A percentile compares a stretch with the other conserved stretches of the same genome.
These are phyloP conservation scores for Silene coronaria DNA, from an alignment of 179 eudicot genomes.

Conservation along the genomic window DNA sequence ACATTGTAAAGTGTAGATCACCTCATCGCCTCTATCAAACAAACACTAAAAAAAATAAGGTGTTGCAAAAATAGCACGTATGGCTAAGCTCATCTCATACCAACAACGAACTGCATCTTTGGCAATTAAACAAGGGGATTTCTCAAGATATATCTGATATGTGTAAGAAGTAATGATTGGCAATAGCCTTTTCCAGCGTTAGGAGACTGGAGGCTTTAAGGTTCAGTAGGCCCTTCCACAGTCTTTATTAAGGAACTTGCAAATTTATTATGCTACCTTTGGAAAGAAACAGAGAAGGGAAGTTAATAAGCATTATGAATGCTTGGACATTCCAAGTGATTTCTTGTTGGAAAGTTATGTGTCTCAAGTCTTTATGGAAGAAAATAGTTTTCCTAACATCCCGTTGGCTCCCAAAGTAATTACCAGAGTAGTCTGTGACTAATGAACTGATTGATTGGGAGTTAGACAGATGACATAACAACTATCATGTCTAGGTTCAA, in stretches of 20 bases:
- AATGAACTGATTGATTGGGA: neutral
- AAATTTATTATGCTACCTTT: conserved; percentile 1
- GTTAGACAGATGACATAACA: neutral
- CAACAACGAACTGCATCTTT: too few species aligned
- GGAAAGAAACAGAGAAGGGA: neutral
- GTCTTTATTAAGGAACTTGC: neutral
- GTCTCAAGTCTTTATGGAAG: neutral
- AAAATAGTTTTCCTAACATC: neutral
- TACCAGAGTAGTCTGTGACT: neutral
- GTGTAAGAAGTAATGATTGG: neutral
- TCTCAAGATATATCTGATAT: neutral
- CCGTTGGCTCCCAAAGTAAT: neutral
- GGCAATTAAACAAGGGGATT: too few species aligned
- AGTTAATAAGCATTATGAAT: neutral
- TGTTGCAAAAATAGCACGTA: too few species aligned
- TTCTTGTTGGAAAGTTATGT: neutral
- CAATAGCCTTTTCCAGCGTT: neutral
- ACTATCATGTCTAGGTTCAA: neutral
- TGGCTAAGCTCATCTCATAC: too few species aligned
- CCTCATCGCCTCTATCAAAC: too few species aligned
- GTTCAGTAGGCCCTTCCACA: neutral
- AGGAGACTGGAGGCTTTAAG: neutral
- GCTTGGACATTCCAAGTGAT: neutral
- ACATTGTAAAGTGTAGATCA: too few species aligned
- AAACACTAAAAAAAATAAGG: too few species aligned